These are phyloP conservation scores for Cercospora sojina DNA, from an alignment of 2,329 filamentous ascomycete genomes.

Conservation along the genomic window DNA sequence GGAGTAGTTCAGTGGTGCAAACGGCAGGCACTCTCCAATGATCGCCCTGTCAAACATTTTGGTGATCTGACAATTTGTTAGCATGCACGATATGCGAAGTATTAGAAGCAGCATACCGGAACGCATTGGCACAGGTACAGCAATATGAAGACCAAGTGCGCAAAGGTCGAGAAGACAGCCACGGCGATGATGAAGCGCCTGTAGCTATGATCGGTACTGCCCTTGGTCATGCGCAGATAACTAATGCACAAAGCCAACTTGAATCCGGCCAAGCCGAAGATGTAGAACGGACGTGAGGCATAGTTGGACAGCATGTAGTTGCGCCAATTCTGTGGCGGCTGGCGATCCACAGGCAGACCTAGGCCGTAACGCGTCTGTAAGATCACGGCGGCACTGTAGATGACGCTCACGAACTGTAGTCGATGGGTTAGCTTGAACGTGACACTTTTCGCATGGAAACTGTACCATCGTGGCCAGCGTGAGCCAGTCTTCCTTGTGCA, in stretches of 20 bases:
- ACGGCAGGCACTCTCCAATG: slow-evolving; percentile 87
- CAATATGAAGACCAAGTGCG: slow-evolving; percentile 18
- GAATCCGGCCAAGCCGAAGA: slow-evolving; percentile 23
- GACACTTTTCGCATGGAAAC: neutral
- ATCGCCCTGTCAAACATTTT: slow-evolving; percentile 46
- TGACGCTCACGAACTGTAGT: slow-evolving; percentile 17
- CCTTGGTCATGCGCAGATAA: slow-evolving; percentile 24
- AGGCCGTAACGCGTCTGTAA: slow-evolving; percentile 22
- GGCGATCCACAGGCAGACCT: slow-evolving; percentile 14
- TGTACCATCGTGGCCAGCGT: slow-evolving; percentile 23
- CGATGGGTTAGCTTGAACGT: neutral
- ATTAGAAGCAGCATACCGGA: slow-evolving; percentile 7
- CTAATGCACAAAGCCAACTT: slow-evolving; percentile 24
- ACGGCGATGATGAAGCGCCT: slow-evolving; percentile 21
- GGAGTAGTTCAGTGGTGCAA: slow-evolving; percentile 90
- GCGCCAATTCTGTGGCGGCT: slow-evolving; percentile 12
- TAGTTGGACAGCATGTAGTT: slow-evolving; percentile 21
- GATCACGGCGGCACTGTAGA: slow-evolving; percentile 19
- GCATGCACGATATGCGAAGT: neutral
- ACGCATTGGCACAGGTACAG: slow-evolving; percentile 20
- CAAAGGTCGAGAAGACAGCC: slow-evolving; percentile 17
- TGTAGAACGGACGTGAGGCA: slow-evolving; percentile 21
- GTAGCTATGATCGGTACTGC: slow-evolving; percentile 15
- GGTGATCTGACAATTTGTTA: slow-evolving; percentile 15
- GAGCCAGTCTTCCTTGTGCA: slow-evolving; percentile 23